Base-by-base conservation (phyloP, 352 stramenopile species). In the Phytophthora pluvialis region DNA sequence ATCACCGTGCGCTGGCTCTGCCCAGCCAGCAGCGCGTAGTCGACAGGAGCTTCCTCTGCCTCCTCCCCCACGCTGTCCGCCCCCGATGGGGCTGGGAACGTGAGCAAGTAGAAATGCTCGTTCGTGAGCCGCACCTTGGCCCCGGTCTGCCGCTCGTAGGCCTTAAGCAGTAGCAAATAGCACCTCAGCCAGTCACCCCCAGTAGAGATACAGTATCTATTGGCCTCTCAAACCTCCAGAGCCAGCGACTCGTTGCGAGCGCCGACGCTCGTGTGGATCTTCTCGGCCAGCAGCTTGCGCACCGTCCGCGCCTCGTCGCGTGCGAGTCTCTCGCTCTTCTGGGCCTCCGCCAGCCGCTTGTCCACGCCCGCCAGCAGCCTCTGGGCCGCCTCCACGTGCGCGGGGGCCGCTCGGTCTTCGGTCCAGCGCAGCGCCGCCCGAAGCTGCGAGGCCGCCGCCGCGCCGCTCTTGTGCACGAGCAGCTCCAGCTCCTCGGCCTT, bases 171-270 rank as follows among this genome's bases (percentile, higher is more conserved):
- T 16, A 39, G 16, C 18, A 60, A 32, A 21, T 1, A 21, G 21
- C 21, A 21, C 21, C 21, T 21, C 31, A 38, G 1, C 36, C 6
- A 57, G n/a, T 57, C 1, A 49, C n/a, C 21, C 21, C 1, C 21
- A 21, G 21, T 21, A 21, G 21, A 21, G 21, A 21, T 21, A 21
- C 21, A 21, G 15, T 46, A 16, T 3, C 21, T 2, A 26, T 33
- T n/a, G 36, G 28, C 39, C 2, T 5, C 70, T 6, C 45, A 1
- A n/a, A 86, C 77, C 62, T 85, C 61, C 10, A 94, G 56, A 39
- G 78, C 86, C 48, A 90, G 58, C 38, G 70, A 49, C 64, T 94
- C 86, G 48, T 94, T 92, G 29, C 86, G 81, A 42, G 73, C 77
- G 10, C 86, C 86, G 33, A 89, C 78, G 36, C 80, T 92, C 31